phyloP scores from a whole-genome alignment of 1,284 basidiomycete species.

The Gomphus bonarii region DNA sequence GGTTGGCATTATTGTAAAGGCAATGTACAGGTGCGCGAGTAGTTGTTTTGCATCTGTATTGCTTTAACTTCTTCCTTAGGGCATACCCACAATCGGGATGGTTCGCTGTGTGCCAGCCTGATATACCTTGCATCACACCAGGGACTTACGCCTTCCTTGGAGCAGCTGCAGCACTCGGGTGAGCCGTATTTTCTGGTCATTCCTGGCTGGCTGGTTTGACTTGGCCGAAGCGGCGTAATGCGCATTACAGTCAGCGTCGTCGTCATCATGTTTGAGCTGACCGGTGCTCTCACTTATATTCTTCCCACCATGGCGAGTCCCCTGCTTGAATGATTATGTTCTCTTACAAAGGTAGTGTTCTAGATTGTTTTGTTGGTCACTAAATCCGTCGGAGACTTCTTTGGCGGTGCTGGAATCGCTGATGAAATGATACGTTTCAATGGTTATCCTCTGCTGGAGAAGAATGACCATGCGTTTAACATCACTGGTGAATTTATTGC shows the following conservation, averaged over 20 bases:
- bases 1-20: conserved; percentile 92
- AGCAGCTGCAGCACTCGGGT: conserved; percentile 90
- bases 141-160: conserved; percentile 96
- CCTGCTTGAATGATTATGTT: background rate
- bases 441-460: conserved; percentile 92
- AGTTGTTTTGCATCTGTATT: background rate
- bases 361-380: conserved; percentile 94
- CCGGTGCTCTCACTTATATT: conserved; percentile 95
- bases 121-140: conserved; percentile 94
- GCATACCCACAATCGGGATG: conserved; percentile 76
- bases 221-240: conserved; percentile 73
- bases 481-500: conserved; percentile 55
- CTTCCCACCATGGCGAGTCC: conserved; percentile 87
- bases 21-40: conserved; percentile 64
- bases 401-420: conserved; percentile 89
- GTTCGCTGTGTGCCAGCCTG: conserved; percentile 85
- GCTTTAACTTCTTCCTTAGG: conserved; percentile 28
- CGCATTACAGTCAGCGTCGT: conserved; percentile 96
- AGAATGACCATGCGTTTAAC: conserved; percentile 86
- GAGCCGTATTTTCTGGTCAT: conserved; percentile 10
- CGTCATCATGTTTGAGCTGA: conserved; percentile 99
- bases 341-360: background rate
- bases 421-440: conserved; percentile 98
- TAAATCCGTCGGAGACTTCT: conserved; percentile 94
- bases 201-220: conserved; percentile 11